phyloP scores from a whole-genome alignment of 2,329 filamentous ascomycete genomes.

The Fusarium oligoseptatum region DNA sequence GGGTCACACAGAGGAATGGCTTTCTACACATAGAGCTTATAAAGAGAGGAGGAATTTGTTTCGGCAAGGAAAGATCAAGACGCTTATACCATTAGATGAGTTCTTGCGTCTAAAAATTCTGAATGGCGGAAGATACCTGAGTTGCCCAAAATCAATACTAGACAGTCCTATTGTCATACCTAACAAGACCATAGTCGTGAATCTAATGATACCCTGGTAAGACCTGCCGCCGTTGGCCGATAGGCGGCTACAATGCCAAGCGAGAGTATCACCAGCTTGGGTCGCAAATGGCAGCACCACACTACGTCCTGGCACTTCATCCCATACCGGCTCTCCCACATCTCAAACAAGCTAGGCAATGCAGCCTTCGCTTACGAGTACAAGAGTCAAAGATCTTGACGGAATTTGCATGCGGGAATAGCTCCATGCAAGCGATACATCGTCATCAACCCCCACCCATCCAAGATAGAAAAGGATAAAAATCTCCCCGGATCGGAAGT shows the following conservation, averaged over 20 bases:
- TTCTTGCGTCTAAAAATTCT: not conserved
- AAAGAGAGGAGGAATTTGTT: not conserved
- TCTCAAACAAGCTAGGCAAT: not conserved
- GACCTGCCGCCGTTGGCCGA: not conserved
- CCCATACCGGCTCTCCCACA: not conserved
- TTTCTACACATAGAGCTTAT: not conserved
- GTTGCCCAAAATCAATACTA: not conserved
- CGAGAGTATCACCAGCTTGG: not conserved
- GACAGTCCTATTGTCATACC: not conserved
- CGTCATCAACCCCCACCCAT: conserved; percentile 3
- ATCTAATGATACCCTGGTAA: too few species aligned
- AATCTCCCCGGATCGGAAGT: not conserved
- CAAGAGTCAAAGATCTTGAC: not conserved
- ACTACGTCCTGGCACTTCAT: not conserved
- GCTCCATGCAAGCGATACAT: too few species aligned
- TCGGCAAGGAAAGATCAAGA: not conserved
- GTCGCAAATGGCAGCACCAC: not conserved
- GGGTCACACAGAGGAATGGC: conserved; percentile 27
- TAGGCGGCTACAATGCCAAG: not conserved
- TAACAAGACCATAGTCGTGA: too few species aligned
- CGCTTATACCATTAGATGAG: not conserved
- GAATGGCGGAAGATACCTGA: not conserved
- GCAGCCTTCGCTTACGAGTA: fast-evolving
- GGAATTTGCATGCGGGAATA: not conserved
- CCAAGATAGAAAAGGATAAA: not conserved